Conservation (phyloP, 2,329 filamentous ascomycete genomes). For the Venturia effusa region DNA sequence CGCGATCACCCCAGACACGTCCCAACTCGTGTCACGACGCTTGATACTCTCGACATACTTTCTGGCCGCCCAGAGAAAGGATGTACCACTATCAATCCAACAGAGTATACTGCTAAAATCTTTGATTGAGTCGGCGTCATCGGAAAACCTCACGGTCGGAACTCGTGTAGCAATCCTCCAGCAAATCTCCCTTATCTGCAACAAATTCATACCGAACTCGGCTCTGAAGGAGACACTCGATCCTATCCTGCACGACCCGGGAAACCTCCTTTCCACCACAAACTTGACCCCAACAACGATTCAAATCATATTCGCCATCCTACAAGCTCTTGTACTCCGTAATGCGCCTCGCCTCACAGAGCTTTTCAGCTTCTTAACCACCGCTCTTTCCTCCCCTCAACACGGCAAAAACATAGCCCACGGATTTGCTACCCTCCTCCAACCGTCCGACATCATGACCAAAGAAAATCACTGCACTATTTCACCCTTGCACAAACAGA, state of each 20-base stretch:
- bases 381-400: constrained; percentile 36
- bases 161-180: constrained; percentile 27
- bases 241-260: constrained; percentile 23
- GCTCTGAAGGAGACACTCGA: constrained; percentile 29
- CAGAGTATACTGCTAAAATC: constrained; percentile 22
- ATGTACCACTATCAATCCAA: constrained; percentile 23
- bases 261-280: constrained; percentile 21
- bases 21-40: constrained; percentile 29
- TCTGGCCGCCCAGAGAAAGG: constrained; percentile 37
- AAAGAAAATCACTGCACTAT: constrained; percentile 51
- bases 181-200: constrained; percentile 36
- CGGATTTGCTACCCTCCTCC: constrained; percentile 48
- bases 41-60: constrained; percentile 48
- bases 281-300: constrained; percentile 28
- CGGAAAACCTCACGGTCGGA: constrained; percentile 18
- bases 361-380: constrained; percentile 35
- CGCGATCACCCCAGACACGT: constrained; percentile 22
- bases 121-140: constrained; percentile 28
- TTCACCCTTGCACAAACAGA: constrained; percentile 52
- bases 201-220: constrained; percentile 35
- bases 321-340: constrained; percentile 50
- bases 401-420: constrained; percentile 43
- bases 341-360: constrained; percentile 34
- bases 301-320: constrained; percentile 47
- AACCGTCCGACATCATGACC: constrained; percentile 49